Percentiles rank a stretch among this genome's conserved stretches.
Conservation (phyloP, 495 filamentous ascomycete species). For the Parmelia sp. region DNA sequence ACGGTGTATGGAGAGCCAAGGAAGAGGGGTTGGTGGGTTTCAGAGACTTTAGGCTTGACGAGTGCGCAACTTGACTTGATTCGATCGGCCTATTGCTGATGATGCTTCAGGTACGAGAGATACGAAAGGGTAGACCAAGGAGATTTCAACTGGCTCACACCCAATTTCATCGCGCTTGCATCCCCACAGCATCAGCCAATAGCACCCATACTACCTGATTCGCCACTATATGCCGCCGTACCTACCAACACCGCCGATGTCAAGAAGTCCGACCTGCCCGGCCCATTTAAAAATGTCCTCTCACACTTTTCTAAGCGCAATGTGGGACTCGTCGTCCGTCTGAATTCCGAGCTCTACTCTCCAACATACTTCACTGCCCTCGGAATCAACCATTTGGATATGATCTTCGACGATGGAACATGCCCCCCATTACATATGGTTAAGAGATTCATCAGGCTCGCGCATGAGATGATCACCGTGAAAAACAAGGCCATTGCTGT, state of each 20-base stretch:
- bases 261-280: constrained; percentile 55
- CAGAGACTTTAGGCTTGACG: constrained; percentile 85
- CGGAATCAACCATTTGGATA: constrained; percentile 91
- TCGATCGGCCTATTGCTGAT: constrained; percentile 26
- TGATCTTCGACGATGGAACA: constrained; percentile 99
- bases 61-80: constrained; percentile 48
- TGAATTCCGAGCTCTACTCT: constrained; percentile 94
- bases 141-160: constrained; percentile 99
- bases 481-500: constrained; percentile 88
- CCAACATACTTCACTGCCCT: constrained; percentile 91
- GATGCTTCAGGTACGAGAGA: constrained; percentile 64
- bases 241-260: constrained; percentile 64
- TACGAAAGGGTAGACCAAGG: constrained; percentile 96
- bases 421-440: constrained; percentile 84
- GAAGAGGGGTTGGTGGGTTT: constrained; percentile 83
- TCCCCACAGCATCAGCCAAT: constrained; percentile 80
- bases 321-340: constrained; percentile 85
- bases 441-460: constrained; percentile 85
- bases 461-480: constrained; percentile 86
- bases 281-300: constrained; percentile 91
- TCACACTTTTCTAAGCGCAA: constrained; percentile 78
- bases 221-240: constrained; percentile 63
- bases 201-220: constrained; percentile 58
- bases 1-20: constrained; percentile 98
- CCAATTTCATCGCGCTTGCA: constrained; percentile 90